Conservation (phyloP, 805 yeast species). For the Zygotorulaspora chibaensis region DNA sequence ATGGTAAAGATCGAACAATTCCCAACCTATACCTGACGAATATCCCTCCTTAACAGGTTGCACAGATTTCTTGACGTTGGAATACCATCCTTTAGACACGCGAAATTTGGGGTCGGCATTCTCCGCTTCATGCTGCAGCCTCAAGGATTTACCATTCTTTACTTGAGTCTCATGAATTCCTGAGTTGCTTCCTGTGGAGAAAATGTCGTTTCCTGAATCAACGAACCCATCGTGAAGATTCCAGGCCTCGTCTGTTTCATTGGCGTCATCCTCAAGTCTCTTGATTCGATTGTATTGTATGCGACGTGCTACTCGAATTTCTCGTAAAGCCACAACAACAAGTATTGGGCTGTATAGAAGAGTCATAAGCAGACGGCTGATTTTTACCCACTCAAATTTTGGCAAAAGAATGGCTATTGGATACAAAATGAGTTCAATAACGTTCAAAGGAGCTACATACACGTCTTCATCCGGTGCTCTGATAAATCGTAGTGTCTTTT, state of each 20-base stretch:
- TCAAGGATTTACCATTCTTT: constrained; percentile 31
- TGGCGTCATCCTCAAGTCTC: constrained; percentile 70
- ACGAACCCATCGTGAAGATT: constrained; percentile 71
- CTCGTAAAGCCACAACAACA: constrained; percentile 55
- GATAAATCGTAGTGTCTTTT: constrained; percentile 75
- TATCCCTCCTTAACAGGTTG: constrained; percentile 60
- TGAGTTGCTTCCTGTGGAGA: constrained; percentile 23
- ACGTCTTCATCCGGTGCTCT: constrained; percentile 86
- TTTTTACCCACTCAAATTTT: constrained; percentile 27
- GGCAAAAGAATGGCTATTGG: constrained; percentile 42
- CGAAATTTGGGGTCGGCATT: constrained; percentile 62
- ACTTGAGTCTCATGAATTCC: constrained; percentile 36
- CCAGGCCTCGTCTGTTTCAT: constrained; percentile 76
- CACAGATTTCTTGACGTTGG: constrained; percentile 42
- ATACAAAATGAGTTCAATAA: constrained; percentile 56
- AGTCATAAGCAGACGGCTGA: constrained; percentile 58
- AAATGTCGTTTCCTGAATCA: constrained; percentile 33
- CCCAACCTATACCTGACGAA: constrained; percentile 58
- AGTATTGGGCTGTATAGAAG: constrained; percentile 66
- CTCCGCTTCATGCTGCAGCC: constrained; percentile 60
- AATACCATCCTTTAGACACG: constrained; percentile 50
- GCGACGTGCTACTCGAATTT: constrained; percentile 62
- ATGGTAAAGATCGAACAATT: constrained; percentile 49
- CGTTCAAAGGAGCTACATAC: constrained; percentile 79
- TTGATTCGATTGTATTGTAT: constrained; percentile 64